These are phyloP conservation scores for Ceratocystis lukuohia DNA, from an alignment of 2,329 filamentous ascomycete genomes.

Conservation along the genomic window DNA sequence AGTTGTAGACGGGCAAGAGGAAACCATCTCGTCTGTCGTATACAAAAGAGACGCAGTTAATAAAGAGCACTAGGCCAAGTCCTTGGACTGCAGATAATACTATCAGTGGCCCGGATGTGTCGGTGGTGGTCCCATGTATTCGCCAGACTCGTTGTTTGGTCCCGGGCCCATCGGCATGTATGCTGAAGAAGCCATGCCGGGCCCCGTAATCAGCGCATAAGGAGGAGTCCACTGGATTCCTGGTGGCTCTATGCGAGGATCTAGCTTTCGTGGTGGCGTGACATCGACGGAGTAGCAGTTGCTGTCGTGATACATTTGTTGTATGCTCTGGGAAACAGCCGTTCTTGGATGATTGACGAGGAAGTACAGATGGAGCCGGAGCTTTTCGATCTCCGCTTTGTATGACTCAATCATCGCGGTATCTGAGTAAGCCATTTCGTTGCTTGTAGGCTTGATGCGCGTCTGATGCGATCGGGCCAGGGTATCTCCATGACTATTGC, in stretches of 20 bases:
- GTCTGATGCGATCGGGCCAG: not conserved
- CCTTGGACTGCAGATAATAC: not conserved
- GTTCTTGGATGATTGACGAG: slow-evolving; percentile 7
- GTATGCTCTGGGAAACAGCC: slow-evolving; percentile 7
- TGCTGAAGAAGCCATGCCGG: not conserved
- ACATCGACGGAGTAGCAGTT: slow-evolving; percentile 1
- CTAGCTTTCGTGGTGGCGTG: not conserved
- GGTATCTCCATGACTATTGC: not conserved
- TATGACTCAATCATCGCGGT: slow-evolving; percentile 2
- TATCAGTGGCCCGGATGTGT: not conserved
- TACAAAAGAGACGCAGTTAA: not conserved
- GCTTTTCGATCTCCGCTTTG: slow-evolving; percentile 16
- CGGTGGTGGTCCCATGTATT: not conserved
- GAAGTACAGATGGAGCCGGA: slow-evolving; percentile 15
- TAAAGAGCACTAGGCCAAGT: not conserved
- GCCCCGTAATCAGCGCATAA: not conserved
- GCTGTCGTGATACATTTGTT: slow-evolving; percentile 5
- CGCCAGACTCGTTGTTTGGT: not conserved
- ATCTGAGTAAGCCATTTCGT: slow-evolving; percentile 2
- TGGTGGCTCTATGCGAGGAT: slow-evolving; percentile 1
- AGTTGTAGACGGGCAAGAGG: not conserved
- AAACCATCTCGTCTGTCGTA: no score
- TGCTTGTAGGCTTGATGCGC: not conserved
- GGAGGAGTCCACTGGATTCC: not conserved
- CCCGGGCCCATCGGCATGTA: slow-evolving; percentile 1